A percentile compares a stretch with the other conserved stretches of the same genome.
Conservation (phyloP, 2,329 filamentous ascomycete genomes). For the Talaromyces amestolkiae region DNA sequence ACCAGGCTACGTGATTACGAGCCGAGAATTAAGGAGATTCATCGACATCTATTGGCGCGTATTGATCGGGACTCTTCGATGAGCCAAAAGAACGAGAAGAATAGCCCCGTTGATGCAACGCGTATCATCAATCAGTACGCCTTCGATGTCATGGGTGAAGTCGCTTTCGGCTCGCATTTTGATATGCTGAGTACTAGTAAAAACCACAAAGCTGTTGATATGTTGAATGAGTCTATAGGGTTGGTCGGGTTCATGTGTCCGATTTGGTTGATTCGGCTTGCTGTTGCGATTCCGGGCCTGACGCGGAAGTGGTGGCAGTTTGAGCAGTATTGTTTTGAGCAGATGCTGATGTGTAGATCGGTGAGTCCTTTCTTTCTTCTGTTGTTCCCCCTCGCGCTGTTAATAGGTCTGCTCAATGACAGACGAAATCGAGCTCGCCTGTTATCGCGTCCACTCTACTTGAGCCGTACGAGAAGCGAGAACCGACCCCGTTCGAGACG, state of each 20-base stretch:
- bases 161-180: conserved; percentile 43
- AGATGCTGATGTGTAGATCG: conserved; percentile 31
- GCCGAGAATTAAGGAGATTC: conserved; percentile 34
- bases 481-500: conserved; percentile 21
- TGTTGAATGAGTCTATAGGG: conserved; percentile 35
- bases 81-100: not conserved
- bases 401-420: not conserved
- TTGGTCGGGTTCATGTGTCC: conserved; percentile 22
- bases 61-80: conserved; percentile 6
- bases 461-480: conserved; percentile 22
- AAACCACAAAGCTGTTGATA: conserved; percentile 29
- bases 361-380: not conserved
- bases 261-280: conserved; percentile 33
- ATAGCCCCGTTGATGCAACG: conserved; percentile 32
- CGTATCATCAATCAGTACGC: conserved; percentile 43
- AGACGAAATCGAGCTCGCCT: conserved; percentile 20
- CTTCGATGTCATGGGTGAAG: conserved; percentile 48
- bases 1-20: conserved; percentile 44
- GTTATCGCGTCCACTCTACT: conserved; percentile 28
- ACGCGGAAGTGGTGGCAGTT: conserved; percentile 33
- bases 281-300: conserved; percentile 33
- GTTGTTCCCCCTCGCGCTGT: too few species aligned
- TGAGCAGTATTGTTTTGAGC: conserved; percentile 34
- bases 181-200: conserved; percentile 9
- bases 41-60: conserved; percentile 29